Base-by-base conservation (phyloP, 75 land plant species). In the Chamaecyparis obtusa region DNA sequence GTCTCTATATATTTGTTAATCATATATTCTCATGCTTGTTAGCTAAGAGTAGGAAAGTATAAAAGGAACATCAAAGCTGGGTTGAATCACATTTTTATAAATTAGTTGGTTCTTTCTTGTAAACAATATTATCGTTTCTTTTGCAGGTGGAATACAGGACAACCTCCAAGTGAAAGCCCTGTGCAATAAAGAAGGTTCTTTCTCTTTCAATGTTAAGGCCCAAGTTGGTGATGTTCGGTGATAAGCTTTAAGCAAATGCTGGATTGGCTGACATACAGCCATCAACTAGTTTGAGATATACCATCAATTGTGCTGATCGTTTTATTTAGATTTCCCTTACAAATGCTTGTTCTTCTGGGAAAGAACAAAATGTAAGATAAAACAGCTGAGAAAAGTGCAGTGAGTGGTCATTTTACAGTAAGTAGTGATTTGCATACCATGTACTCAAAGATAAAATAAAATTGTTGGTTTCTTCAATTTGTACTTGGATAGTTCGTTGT, bases 131-230 rank as follows among this genome's bases (percentile, higher is more conserved):
- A 19, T 81, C n/a, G 51, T 43, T 35, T 83, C 33, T 9, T 64
- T 88, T 32, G 16, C 76, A 88, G 87, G 87, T 43, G 44, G 49
- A 36, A 67, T 39, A 72, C 49, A 72, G 1, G 87, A 88, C 49
- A 57, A 64, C 32, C 10, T 88, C 54, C 88, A 88, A 55, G 75
- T 88, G 43, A 88, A 88, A 86, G 88, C 88, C 39, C 69, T 88
- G 7, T 86, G 87, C 57, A 69, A 55, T 60, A 86, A 57, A 72
- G 86, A 72, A 69, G 88, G 88, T 36, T 44, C 87, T 15, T 88
- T 67, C 30, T 56, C 44, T 37, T 10, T 88, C 35, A 85, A 77
- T 56, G 32, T 88, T 69, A 85, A 74, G 71, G 88, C 88, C 51
- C 88, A 88, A 72, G 39, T 88, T n/a, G 88, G 88, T 9, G 78